Conservation (phyloP, 202 grass and related monocot species). For the Carex arenaria region DNA sequence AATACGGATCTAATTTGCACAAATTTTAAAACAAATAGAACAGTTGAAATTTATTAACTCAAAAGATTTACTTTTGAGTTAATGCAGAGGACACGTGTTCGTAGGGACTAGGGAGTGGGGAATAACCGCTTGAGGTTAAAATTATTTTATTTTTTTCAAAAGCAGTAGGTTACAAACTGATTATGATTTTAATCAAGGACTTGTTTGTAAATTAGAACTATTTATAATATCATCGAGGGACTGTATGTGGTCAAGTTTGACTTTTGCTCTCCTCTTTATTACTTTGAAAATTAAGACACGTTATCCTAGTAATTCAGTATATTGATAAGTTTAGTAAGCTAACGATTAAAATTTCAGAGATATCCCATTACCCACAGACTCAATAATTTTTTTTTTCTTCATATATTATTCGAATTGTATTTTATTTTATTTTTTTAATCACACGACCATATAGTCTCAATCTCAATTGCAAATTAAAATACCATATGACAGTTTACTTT, state of each 20-base stretch:
- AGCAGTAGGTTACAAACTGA: background rate
- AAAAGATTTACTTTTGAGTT: too few relatives aligned
- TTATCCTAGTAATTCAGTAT: too few relatives aligned
- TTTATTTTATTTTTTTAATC: background rate
- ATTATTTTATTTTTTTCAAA: background rate
- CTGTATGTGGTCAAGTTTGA: background rate
- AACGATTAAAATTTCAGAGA: too few relatives aligned
- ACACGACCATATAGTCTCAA: background rate
- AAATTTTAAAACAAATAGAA: too few relatives aligned
- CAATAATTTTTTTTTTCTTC: background rate
- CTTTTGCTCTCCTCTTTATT: background rate
- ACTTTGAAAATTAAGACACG: background rate
- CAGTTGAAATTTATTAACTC: too few relatives aligned
- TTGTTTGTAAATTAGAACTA: background rate
- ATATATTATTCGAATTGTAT: background rate
- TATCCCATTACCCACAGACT: background rate
- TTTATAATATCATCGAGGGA: background rate
- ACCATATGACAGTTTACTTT: too few relatives aligned
- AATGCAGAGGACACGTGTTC: too few relatives aligned
- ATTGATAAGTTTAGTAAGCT: too few relatives aligned
- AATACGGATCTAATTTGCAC: too few relatives aligned
- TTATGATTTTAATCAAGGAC: background rate
- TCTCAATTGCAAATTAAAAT: background rate
- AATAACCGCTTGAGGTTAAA: too few relatives aligned
- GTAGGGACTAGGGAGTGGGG: too few relatives aligned